phyloP scores from a whole-genome alignment of 1,139 yeast genomes.

The Debaryomyces fabryi region DNA sequence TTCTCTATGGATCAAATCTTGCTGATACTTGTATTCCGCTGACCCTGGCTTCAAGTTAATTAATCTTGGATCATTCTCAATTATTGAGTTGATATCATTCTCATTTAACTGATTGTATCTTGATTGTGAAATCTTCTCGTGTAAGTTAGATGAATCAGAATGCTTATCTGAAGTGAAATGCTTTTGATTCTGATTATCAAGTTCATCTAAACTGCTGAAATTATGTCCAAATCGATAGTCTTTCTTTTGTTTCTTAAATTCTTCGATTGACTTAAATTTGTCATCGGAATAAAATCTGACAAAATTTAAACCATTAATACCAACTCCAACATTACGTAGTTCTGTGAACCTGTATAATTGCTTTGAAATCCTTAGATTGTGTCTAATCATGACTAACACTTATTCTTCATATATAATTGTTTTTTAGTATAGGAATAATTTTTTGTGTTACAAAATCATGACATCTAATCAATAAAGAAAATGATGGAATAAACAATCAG shows the following conservation, averaged over 20 bases:
- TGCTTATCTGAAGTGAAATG: conserved; percentile 11
- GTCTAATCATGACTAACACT: neutral
- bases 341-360: neutral
- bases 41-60: conserved; percentile 33
- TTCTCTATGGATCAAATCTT: conserved; percentile 33
- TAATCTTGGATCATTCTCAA: conserved; percentile 41
- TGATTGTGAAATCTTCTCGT: conserved; percentile 5
- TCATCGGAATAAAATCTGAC: conserved; percentile 18
- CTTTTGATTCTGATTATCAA: conserved; percentile 15
- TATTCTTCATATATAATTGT: neutral
- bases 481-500: neutral
- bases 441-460: conserved; percentile 4
- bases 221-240: conserved; percentile 37
- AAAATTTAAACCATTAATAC: neutral
- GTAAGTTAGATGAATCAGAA: conserved; percentile 6
- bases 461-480: neutral
- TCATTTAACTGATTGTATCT: conserved; percentile 14
- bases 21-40: conserved; percentile 42
- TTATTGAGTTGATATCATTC: conserved; percentile 25
- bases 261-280: conserved; percentile 31
- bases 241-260: conserved; percentile 42
- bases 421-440: neutral
- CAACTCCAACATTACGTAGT: neutral
- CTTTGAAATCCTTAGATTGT: neutral
- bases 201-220: conserved; percentile 31